These are phyloP conservation scores for Podospora fimiseda DNA, from an alignment of 495 filamentous ascomycete species.

Conservation along the genomic window DNA sequence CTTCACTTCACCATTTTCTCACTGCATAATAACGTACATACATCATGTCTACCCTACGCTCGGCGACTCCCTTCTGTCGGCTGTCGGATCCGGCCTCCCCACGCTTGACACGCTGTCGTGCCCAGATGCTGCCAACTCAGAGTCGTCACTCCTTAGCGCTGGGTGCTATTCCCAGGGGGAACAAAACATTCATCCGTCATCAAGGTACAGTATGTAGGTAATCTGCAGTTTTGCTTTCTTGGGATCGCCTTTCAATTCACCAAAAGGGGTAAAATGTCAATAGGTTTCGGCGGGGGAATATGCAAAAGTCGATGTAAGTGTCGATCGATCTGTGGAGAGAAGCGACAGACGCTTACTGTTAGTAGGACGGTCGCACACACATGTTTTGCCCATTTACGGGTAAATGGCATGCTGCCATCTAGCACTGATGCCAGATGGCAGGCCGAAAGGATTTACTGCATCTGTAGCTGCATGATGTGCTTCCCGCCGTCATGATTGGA, in stretches of 20 bases:
- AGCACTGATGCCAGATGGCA: slow-evolving; percentile 31
- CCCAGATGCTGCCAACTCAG: slow-evolving; percentile 2
- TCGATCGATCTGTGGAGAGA: background rate
- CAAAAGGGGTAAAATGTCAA: too few relatives aligned
- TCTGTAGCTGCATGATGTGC: slow-evolving; percentile 22
- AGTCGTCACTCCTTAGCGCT: background rate
- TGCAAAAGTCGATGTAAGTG: too few relatives aligned
- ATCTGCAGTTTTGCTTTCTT: too few relatives aligned
- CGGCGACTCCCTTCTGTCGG: too few relatives aligned
- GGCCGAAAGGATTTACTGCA: slow-evolving; percentile 11
- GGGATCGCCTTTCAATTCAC: too few relatives aligned
- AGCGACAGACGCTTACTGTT: background rate
- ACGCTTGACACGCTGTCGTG: slow-evolving; percentile 2
- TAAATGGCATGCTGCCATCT: slow-evolving; percentile 20
- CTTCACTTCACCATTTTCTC: too few relatives aligned
- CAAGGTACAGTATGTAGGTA: background rate
- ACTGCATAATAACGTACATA: too few relatives aligned
- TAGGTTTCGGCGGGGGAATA: too few relatives aligned
- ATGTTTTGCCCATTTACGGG: slow-evolving; percentile 12
- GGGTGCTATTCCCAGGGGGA: background rate
- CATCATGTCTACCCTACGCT: background rate
- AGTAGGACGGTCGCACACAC: background rate
- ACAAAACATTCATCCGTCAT: background rate
- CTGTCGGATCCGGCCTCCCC: background rate
- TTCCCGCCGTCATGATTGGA: slow-evolving; percentile 28